Base-by-base conservation (phyloP, 2,329 filamentous ascomycete genomes). In the Sclerotinia nivalis region DNA sequence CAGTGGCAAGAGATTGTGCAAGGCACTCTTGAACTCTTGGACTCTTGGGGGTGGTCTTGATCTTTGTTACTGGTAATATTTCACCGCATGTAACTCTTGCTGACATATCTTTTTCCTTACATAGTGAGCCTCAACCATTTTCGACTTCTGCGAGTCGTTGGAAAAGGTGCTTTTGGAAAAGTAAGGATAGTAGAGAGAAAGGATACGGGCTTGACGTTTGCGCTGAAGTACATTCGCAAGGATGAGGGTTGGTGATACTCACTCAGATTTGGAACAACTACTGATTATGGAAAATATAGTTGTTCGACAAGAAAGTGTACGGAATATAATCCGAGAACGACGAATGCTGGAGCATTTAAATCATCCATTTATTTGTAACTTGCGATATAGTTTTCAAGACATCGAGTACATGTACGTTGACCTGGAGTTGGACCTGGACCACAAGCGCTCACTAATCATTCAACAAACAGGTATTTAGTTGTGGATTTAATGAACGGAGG, bases 331-430 rank as follows among this genome's bases (percentile, higher is more conserved):
- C 78, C 91, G 96, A 76, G 96, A 99, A 84, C 89, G 96, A 73
- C 90, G 95, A 79, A 99, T 99, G 96, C 88, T 99, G 78, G 94
- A 99, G 83, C 93, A 98, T 80, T 87, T 99, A 77, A 97, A 97
- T 80, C 96, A 99, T 78, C 93, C 95, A 37, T 99, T 98, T 80
- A 91, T 99, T 75, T 98, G 95, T 84, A 99, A 99, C 81, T 84
- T 99, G 84, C 92, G 96, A 77, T 99, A 98, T 83, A 97, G 94
- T 82, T 99, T 99, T 80, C 96, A 99, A 82, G 96, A 99, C 81
- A 93, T 98, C 76, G 96, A 99, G 81, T 99, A 99, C 82, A 91
- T 99, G 93, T 97, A 85, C 78, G 92, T 81, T 71, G 37, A 52
- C 28, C 22, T 20, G 7, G 13, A 52, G 37, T 12, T 60, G 7